These are phyloP conservation scores for Sporothrix schenckii DNA, from an alignment of 2,329 filamentous ascomycete species.

Conservation along the genomic window DNA sequence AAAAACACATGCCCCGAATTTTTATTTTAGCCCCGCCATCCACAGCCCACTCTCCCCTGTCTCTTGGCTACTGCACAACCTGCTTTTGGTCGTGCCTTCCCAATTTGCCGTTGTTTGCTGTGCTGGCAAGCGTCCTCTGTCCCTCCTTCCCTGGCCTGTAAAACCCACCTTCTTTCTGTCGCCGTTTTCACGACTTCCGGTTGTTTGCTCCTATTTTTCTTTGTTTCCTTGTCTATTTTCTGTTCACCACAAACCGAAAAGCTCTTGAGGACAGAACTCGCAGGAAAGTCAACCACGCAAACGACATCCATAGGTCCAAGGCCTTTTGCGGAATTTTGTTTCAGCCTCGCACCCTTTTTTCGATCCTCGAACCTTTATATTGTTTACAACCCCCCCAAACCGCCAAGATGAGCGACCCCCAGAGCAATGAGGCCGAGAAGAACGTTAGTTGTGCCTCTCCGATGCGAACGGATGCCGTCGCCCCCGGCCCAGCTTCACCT, in stretches of 20 bases:
- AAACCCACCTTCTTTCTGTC: slow-evolving; percentile 10
- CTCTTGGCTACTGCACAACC: slow-evolving; percentile 1
- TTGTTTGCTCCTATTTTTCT: not conserved
- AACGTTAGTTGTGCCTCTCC: slow-evolving; percentile 61
- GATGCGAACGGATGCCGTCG: slow-evolving; percentile 21
- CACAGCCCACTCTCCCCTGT: slow-evolving; percentile 27
- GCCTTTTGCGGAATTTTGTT: slow-evolving; percentile 26
- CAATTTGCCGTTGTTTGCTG: slow-evolving; percentile 17
- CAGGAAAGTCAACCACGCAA: slow-evolving; percentile 4
- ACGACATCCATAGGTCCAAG: slow-evolving; percentile 15
- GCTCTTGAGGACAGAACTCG: slow-evolving; percentile 12
- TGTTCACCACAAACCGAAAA: not conserved
- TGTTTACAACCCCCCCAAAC: slow-evolving; percentile 8
- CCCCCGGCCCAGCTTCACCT: not conserved
- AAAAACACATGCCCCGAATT: slow-evolving; percentile 21
- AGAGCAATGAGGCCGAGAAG: slow-evolving; percentile 95
- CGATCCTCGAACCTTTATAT: not conserved
- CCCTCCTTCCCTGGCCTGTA: slow-evolving; percentile 8
- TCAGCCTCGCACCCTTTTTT: slow-evolving; percentile 11
- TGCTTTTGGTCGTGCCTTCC: slow-evolving; percentile 31
- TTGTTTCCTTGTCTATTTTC: slow-evolving; percentile 2
- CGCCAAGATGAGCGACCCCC: slow-evolving; percentile 77
- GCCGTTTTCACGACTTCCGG: slow-evolving; percentile 10
- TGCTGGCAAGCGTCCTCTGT: slow-evolving; percentile 26
- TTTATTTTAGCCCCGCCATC: slow-evolving; percentile 31